Evolutionary conservation across 139 green algal genomes (phyloP).

Genomic region (Gonium pectorale): DNA sequence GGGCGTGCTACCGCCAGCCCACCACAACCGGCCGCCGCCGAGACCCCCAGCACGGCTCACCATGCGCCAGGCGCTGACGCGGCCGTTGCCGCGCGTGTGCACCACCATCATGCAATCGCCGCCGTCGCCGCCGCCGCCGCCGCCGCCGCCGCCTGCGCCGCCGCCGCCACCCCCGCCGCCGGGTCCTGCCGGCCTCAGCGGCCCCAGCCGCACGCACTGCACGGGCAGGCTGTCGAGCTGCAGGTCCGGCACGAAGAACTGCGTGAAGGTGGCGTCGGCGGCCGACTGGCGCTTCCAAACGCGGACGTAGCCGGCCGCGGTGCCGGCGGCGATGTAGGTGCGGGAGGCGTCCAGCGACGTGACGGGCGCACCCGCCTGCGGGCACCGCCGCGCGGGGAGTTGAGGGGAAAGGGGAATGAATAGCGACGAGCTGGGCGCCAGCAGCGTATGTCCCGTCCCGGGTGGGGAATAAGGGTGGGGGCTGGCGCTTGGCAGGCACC

Average conservation of each 20-base stretch:
- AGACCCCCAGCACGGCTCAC: too few species aligned
- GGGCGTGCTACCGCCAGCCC: too few species aligned
- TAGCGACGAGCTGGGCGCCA: too few species aligned
- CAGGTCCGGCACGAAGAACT: constrained; percentile 28
- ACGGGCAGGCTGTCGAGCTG: constrained; percentile 28
- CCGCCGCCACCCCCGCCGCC: neutral
- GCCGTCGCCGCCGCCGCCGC: neutral
- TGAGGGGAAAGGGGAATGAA: too few species aligned
- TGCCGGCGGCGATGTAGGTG: constrained; percentile 42
- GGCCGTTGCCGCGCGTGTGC: constrained; percentile 33
- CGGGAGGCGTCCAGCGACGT: constrained; percentile 13
- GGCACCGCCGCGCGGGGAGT: too few species aligned
- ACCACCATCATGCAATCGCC: constrained; percentile 37
- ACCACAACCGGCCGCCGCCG: too few species aligned
- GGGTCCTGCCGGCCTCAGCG: neutral
- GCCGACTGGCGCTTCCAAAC: constrained; percentile 39
- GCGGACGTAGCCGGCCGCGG: constrained; percentile 25
- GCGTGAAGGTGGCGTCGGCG: constrained; percentile 16
- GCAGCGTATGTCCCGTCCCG: too few species aligned
- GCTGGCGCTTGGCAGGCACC: too few species aligned
- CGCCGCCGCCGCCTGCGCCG: neutral
- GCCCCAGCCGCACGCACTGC: neutral
- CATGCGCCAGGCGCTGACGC: constrained; percentile 42
- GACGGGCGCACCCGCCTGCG: constrained; percentile 21
- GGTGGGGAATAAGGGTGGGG: too few species aligned